A percentile compares a stretch with the other conserved stretches of the same genome.
Evolutionary conservation across 2,329 filamentous ascomycete species (phyloP).

Genomic region (Aspergillus costaricaensis): DNA sequence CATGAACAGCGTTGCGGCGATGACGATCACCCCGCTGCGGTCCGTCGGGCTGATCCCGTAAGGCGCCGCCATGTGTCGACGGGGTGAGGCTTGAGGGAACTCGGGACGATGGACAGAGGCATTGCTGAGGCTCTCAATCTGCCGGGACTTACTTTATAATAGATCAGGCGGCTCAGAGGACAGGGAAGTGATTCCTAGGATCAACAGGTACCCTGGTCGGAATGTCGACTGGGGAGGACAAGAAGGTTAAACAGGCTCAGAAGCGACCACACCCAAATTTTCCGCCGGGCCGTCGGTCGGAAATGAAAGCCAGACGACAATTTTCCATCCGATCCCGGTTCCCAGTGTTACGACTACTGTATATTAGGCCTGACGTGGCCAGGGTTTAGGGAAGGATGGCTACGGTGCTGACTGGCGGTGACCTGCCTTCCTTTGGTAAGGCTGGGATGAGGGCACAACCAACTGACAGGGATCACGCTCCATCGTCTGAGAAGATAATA

Average conservation of each 20-base stretch:
- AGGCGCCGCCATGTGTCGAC: constrained; percentile 2
- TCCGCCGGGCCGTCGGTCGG: neutral
- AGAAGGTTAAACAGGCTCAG: neutral
- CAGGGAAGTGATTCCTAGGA: neutral
- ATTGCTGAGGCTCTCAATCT: constrained; percentile 8
- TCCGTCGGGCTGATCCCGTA: constrained; percentile 21
- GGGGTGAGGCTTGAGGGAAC: neutral
- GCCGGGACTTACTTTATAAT: neutral
- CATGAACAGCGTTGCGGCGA: constrained; percentile 24
- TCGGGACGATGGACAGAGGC: neutral
- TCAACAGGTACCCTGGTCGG: neutral
- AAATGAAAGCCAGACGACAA: neutral
- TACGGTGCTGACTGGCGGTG: too few species aligned
- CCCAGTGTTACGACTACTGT: too few species aligned
- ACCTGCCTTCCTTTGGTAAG: too few species aligned
- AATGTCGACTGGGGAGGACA: neutral
- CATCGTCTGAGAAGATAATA: too few species aligned
- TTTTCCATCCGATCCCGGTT: too few species aligned
- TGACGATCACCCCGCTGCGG: constrained; percentile 19
- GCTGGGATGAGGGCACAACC: neutral
- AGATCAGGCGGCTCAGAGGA: neutral
- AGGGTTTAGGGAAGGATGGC: too few species aligned
- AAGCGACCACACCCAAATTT: too few species aligned
- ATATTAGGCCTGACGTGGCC: too few species aligned
- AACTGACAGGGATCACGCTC: neutral